These are phyloP conservation scores for Penicillium angulare DNA, from an alignment of 495 filamentous ascomycete species.

Conservation along the genomic window DNA sequence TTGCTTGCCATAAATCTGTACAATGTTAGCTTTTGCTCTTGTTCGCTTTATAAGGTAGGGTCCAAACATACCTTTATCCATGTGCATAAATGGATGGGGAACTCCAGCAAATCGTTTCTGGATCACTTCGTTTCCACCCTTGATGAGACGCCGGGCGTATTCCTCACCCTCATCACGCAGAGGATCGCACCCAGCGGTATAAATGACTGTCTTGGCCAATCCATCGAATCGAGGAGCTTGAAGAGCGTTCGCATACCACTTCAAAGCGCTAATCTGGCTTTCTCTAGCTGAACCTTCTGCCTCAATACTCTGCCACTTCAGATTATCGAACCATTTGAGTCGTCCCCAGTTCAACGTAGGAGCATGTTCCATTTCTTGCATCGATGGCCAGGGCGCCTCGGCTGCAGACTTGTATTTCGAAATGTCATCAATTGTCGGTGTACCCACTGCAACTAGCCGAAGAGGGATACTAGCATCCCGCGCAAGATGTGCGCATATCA, in stretches of 20 bases:
- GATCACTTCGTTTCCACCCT: constrained; percentile 45
- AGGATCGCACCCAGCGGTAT: constrained; percentile 49
- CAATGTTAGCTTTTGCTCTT: background rate
- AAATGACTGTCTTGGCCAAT: constrained; percentile 46
- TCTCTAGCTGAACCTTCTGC: constrained; percentile 1
- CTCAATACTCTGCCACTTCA: constrained; percentile 26
- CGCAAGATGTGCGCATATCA: constrained; percentile 48
- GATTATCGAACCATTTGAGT: constrained; percentile 44
- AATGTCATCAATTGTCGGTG: constrained; percentile 38
- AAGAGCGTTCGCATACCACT: constrained; percentile 33
- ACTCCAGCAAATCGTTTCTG: constrained; percentile 45
- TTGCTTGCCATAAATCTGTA: constrained; percentile 28
- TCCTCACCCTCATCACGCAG: constrained; percentile 54
- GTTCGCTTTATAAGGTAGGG: background rate
- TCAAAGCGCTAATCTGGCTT: constrained; percentile 15
- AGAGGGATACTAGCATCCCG: constrained; percentile 46
- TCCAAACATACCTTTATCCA: constrained; percentile 24
- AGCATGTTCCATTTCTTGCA: constrained; percentile 40
- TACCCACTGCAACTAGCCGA: constrained; percentile 36
- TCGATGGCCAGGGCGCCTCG: constrained; percentile 47
- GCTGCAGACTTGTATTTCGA: constrained; percentile 35
- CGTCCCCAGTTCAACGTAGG: constrained; percentile 49
- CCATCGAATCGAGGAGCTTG: constrained; percentile 39
- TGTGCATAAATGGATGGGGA: constrained; percentile 51
- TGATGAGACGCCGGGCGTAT: constrained; percentile 45